phyloP scores from a whole-genome alignment of 2,329 filamentous ascomycete species.

The Phaeophleospora eucalypticola region DNA sequence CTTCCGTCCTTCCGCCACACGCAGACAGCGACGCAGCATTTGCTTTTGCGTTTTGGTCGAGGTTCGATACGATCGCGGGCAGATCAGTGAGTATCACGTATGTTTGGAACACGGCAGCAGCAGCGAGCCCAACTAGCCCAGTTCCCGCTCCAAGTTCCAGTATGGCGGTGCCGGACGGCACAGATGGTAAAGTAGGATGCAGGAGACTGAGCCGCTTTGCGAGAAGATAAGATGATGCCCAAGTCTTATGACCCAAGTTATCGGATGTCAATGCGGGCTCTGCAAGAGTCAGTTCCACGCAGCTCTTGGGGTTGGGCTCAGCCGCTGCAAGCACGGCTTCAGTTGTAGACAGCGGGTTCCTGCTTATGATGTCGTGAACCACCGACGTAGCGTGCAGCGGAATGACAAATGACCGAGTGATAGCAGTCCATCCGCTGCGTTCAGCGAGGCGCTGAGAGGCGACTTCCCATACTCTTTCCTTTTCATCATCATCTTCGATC shows the following conservation, averaged over 20 bases:
- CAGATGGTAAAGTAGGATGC: slow-evolving; percentile 14
- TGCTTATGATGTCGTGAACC: slow-evolving; percentile 7
- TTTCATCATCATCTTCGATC: slow-evolving; percentile 63
- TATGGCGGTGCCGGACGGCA: slow-evolving; percentile 28
- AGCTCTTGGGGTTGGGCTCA: slow-evolving; percentile 25
- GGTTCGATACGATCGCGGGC: slow-evolving; percentile 75
- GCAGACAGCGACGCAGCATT: slow-evolving; percentile 58
- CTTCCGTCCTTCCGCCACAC: slow-evolving; percentile 55
- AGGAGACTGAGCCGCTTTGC: slow-evolving; percentile 61
- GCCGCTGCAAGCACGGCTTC: slow-evolving; percentile 4
- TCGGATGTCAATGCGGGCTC: slow-evolving; percentile 88
- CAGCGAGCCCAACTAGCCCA: slow-evolving; percentile 82
- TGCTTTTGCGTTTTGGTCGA: slow-evolving; percentile 65
- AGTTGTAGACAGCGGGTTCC: slow-evolving; percentile 6
- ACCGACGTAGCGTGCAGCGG: slow-evolving; percentile 20
- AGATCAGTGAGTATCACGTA: slow-evolving; percentile 76
- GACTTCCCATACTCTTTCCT: slow-evolving; percentile 69
- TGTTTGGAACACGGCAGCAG: slow-evolving; percentile 65
- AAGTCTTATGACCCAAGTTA: slow-evolving; percentile 88
- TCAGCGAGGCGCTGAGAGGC: slow-evolving; percentile 79
- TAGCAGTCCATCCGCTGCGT: slow-evolving; percentile 72
- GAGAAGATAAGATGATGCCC: slow-evolving; percentile 85
- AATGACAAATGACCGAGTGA: slow-evolving; percentile 60
- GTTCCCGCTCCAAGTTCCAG: slow-evolving; percentile 89
- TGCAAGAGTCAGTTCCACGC: slow-evolving; percentile 65